phyloP scores from a whole-genome alignment of 2,329 filamentous ascomycete genomes.

The Elsinoe ampelina region DNA sequence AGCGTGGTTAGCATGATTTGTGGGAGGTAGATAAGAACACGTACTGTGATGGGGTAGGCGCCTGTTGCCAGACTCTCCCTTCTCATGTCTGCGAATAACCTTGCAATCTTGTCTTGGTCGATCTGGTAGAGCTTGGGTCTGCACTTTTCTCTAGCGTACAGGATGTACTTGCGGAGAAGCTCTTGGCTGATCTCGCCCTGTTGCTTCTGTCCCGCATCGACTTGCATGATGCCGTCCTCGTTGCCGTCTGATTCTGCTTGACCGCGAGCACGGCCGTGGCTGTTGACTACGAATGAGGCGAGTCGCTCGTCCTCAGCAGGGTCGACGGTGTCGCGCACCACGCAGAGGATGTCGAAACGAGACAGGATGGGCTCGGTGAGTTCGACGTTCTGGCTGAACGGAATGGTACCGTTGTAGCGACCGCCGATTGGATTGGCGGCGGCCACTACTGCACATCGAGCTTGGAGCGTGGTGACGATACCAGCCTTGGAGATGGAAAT shows the following conservation, averaged over 20 bases:
- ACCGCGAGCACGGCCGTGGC: slow-evolving; percentile 77
- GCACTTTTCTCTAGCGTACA: slow-evolving; percentile 85
- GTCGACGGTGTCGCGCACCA: slow-evolving; percentile 91
- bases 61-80: slow-evolving; percentile 86
- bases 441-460: slow-evolving; percentile 89
- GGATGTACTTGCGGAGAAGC: slow-evolving; percentile 87
- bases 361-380: slow-evolving; percentile 95
- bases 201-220: slow-evolving; percentile 41
- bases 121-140: slow-evolving; percentile 92
- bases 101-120: slow-evolving; percentile 91
- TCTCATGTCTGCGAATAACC: slow-evolving; percentile 93
- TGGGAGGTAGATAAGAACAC: slow-evolving; percentile 29
- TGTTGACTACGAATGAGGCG: slow-evolving; percentile 88
- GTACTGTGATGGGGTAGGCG: slow-evolving; percentile 93
- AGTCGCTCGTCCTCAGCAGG: slow-evolving; percentile 85
- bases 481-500: slow-evolving; percentile 98
- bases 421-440: slow-evolving; percentile 95
- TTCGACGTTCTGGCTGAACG: slow-evolving; percentile 93
- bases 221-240: slow-evolving; percentile 51
- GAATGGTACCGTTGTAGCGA: slow-evolving; percentile 91
- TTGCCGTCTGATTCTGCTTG: slow-evolving; percentile 35
- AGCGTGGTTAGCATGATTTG: background rate
- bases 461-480: slow-evolving; percentile 94
- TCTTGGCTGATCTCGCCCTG: slow-evolving; percentile 72
- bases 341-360: slow-evolving; percentile 94